These are phyloP conservation scores for Botrytis deweyae DNA, from an alignment of 2,329 filamentous ascomycete species.

Conservation along the genomic window DNA sequence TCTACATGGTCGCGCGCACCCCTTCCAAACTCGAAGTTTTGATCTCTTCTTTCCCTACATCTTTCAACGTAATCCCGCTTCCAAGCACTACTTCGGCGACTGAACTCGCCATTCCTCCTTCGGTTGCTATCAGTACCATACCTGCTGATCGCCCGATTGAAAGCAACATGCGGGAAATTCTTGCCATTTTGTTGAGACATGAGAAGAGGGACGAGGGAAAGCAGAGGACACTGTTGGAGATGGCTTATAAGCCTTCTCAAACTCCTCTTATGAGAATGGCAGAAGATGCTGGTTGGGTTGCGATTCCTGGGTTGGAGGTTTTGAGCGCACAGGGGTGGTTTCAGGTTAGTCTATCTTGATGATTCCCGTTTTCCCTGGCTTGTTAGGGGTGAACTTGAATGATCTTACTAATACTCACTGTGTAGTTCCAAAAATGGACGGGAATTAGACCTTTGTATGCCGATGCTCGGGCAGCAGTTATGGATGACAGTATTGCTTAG, in stretches of 20 bases:
- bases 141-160: slow-evolving; percentile 87
- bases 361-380: neutral
- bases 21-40: slow-evolving; percentile 66
- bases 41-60: slow-evolving; percentile 67
- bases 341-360: slow-evolving; percentile 59
- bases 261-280: slow-evolving; percentile 87
- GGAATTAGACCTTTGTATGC: slow-evolving; percentile 72
- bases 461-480: slow-evolving; percentile 62
- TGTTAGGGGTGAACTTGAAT: slow-evolving; percentile 28
- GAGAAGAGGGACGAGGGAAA: slow-evolving; percentile 38
- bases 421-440: slow-evolving; percentile 79
- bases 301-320: slow-evolving; percentile 84
- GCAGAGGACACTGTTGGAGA: slow-evolving; percentile 73
- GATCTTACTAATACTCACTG: neutral
- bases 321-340: slow-evolving; percentile 86
- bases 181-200: slow-evolving; percentile 54
- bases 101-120: slow-evolving; percentile 54
- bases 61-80: slow-evolving; percentile 70
- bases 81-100: slow-evolving; percentile 51
- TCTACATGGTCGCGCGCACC: slow-evolving; percentile 84
- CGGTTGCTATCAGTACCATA: slow-evolving; percentile 84
- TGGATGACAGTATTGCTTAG: slow-evolving; percentile 35
- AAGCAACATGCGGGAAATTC: slow-evolving; percentile 60
- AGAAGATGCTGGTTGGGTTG: slow-evolving; percentile 73
- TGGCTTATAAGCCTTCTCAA: slow-evolving; percentile 89